Evolutionary conservation across 2,329 filamentous ascomycete genomes (phyloP).

Genomic region (Tetracladium maxilliforme): DNA sequence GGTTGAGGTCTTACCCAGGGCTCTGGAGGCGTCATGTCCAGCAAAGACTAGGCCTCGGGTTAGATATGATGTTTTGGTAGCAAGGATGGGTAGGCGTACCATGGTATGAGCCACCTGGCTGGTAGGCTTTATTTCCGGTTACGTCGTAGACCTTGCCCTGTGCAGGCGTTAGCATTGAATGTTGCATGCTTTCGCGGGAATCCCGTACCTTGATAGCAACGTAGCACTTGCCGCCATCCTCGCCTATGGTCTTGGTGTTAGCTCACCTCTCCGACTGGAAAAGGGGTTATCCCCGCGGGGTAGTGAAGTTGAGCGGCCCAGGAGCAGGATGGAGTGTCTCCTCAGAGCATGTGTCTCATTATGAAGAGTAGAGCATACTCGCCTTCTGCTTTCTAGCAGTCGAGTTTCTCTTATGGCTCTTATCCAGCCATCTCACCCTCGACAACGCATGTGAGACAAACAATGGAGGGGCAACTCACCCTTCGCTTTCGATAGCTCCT

Average conservation of each 20-base stretch:
- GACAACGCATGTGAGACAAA: conserved; percentile 1
- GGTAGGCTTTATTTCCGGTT: conserved; percentile 75
- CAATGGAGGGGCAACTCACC: conserved; percentile 40
- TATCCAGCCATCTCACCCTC: no score
- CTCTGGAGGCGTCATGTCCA: conserved; percentile 90
- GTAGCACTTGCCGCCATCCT: conserved; percentile 48
- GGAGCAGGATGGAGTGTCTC: no score
- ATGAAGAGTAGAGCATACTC: no score
- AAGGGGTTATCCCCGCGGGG: no score
- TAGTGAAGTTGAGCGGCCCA: no score
- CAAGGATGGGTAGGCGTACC: conserved; percentile 37
- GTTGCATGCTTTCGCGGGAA: neutral
- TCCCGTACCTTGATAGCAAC: conserved; percentile 51
- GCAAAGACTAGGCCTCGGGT: conserved; percentile 59
- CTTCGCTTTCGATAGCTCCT: conserved; percentile 68
- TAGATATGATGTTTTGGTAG: neutral
- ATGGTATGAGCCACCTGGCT: conserved; percentile 68
- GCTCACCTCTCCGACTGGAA: no score
- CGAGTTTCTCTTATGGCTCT: no score
- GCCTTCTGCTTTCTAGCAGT: no score
- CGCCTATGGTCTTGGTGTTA: conserved; percentile 30
- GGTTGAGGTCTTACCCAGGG: conserved; percentile 72
- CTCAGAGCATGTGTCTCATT: no score
- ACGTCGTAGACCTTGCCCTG: conserved; percentile 93
- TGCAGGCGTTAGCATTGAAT: conserved; percentile 3